Evolutionary conservation across 495 filamentous ascomycete species (phyloP).

Genomic region (Podospora sp.): DNA sequence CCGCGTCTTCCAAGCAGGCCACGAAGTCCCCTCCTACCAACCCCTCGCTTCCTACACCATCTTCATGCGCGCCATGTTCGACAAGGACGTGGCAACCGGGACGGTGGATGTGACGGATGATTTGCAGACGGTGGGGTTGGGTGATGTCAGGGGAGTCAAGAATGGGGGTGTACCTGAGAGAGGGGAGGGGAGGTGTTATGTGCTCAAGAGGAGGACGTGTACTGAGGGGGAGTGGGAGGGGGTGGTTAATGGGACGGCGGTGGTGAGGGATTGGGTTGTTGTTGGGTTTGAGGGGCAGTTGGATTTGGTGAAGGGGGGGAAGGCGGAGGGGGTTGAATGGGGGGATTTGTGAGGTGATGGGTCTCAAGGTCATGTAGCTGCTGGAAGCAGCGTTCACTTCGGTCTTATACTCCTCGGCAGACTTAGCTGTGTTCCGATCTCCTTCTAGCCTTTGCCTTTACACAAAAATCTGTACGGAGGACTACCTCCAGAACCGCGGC

Average conservation of each 20-base stretch:
- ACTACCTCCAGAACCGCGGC: too few species aligned
- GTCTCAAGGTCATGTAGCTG: too few species aligned
- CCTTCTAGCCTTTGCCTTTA: too few species aligned
- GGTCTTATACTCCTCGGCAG: too few species aligned
- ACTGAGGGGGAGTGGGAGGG: neutral
- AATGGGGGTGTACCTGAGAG: too few species aligned
- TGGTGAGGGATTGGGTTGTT: conserved; percentile 6
- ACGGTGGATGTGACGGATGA: neutral
- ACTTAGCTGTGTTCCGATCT: too few species aligned
- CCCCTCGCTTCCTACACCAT: neutral
- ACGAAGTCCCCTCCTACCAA: conserved; percentile 5
- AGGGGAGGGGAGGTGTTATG: too few species aligned
- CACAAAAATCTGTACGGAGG: too few species aligned
- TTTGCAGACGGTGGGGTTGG: too few species aligned
- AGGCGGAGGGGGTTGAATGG: neutral
- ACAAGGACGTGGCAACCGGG: neutral
- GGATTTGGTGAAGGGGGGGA: neutral
- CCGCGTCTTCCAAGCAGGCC: conserved; percentile 1
- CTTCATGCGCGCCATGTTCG: neutral
- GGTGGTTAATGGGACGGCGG: conserved; percentile 7
- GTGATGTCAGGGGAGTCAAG: too few species aligned
- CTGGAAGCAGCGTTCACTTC: too few species aligned
- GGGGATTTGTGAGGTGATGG: conserved; percentile 1
- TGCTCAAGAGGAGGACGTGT: neutral
- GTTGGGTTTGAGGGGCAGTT: neutral